Evolutionary conservation across 2,329 filamentous ascomycete genomes (phyloP).

Genomic region (Botryosphaeria dothidea): DNA sequence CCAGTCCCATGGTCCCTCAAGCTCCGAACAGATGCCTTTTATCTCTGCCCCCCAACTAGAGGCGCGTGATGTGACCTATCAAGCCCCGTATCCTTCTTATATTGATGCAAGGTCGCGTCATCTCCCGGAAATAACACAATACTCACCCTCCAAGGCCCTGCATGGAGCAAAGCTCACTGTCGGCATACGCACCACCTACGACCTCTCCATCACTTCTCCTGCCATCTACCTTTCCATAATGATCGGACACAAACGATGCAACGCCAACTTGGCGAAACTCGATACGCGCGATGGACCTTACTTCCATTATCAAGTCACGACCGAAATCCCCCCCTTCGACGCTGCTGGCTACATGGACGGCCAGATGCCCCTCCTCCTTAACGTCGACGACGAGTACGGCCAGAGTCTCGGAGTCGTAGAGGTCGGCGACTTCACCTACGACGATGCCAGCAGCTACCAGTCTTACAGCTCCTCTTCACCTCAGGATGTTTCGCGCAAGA

Average conservation of each 20-base stretch:
- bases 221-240: slow-evolving; percentile 61
- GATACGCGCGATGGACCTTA: slow-evolving; percentile 55
- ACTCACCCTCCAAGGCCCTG: slow-evolving; percentile 70
- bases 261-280: slow-evolving; percentile 65
- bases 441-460: slow-evolving; percentile 43
- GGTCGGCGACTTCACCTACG: slow-evolving; percentile 64
- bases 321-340: slow-evolving; percentile 67
- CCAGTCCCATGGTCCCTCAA: slow-evolving; percentile 50
- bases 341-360: slow-evolving; percentile 58
- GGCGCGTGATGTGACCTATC: slow-evolving; percentile 51
- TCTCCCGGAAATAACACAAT: slow-evolving; percentile 64
- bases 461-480: slow-evolving; percentile 29
- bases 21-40: slow-evolving; percentile 44
- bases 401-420: slow-evolving; percentile 53
- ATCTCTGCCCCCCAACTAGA: slow-evolving; percentile 43
- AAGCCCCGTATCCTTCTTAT: slow-evolving; percentile 49
- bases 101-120: slow-evolving; percentile 62
- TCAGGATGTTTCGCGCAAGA: slow-evolving; percentile 51
- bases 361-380: slow-evolving; percentile 60
- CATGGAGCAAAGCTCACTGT: slow-evolving; percentile 64
- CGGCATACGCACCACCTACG: slow-evolving; percentile 73
- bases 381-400: slow-evolving; percentile 60
- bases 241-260: slow-evolving; percentile 77
- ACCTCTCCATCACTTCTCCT: slow-evolving; percentile 62
- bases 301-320: slow-evolving; percentile 71